Evolutionary conservation across 2,329 filamentous ascomycete genomes (phyloP).

Genomic region (Neocatenulostroma microsporum): DNA sequence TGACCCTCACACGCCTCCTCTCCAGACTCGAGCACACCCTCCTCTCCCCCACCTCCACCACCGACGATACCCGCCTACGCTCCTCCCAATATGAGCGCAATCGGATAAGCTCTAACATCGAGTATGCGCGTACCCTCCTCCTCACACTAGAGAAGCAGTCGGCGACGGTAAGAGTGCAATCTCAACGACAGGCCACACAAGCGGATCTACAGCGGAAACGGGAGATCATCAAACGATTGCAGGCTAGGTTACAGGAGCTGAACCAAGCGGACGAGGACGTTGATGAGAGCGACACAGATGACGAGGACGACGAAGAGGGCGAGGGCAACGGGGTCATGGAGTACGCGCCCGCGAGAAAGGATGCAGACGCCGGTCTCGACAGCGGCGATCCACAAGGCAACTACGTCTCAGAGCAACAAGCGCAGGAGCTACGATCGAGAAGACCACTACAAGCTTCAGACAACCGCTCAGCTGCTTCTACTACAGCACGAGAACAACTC

Average conservation of each 20-base stretch:
- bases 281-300: conserved; percentile 31
- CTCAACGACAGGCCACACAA: conserved; percentile 55
- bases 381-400: conserved; percentile 13
- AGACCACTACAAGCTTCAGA: conserved; percentile 18
- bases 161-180: conserved; percentile 48
- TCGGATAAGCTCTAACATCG: conserved; percentile 56
- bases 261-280: conserved; percentile 48
- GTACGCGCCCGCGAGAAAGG: conserved; percentile 35
- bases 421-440: conserved; percentile 21
- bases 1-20: conserved; percentile 56
- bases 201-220: conserved; percentile 57
- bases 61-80: conserved; percentile 42
- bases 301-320: conserved; percentile 34
- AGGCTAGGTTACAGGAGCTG: conserved; percentile 60
- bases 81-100: conserved; percentile 60
- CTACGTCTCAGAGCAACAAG: conserved; percentile 11
- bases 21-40: conserved; percentile 58
- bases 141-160: conserved; percentile 64
- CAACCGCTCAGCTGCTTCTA: conserved; percentile 24
- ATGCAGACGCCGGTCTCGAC: conserved; percentile 23
- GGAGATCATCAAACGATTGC: conserved; percentile 57
- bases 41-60: conserved; percentile 40
- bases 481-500: conserved; percentile 30
- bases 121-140: conserved; percentile 61
- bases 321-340: conserved; percentile 28